Evolutionary conservation across 306 rosid species (phyloP), one percentile per base, ranked within the genome.

Genomic region (Arachis hypogaea): DNA sequence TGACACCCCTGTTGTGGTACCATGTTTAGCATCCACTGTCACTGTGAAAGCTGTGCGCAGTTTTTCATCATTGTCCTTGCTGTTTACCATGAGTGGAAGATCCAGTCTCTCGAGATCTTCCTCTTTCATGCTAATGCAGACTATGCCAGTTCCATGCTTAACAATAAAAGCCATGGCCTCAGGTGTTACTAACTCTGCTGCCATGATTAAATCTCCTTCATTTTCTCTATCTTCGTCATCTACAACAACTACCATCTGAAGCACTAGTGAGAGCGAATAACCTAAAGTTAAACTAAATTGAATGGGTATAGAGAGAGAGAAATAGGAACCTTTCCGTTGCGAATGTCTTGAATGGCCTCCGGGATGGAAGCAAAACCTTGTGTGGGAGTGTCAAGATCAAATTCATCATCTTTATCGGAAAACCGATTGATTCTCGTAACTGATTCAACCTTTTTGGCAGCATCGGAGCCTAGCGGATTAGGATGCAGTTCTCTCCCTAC

Each of bases 81-180:
- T 85, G 73, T 81, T 74, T n/a, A 92, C 97, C 97, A 92, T 92
- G 69, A 89, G 80, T 71, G 97, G 97, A 43, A 92, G 86, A 9
- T 83, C 81, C 66, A 92, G 75, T 82, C 96, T 92, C 77, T 92
- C 90, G 50, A 92, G 83, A 82, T 92, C 93, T 82, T 89, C 89
- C 67, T 82, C 96, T 66, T 64, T 88, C 96, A 92, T 92, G 82
- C 96, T 90, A 55, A 92, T 85, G 47, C 96, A 92, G 62, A 92
- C 89, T 71, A 92, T 92, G 41, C 97, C 97, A 62, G 96, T 92
- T 76, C 97, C 96, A 63, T 92, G 85, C 86, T 75, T 92, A 56
- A 92, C 97, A 79, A 92, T 85, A 73, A 92, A 92, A 76, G 98
- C 98, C 98, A 92, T 89, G 69, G 98, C 96, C 80, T 92, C 96